These are phyloP conservation scores for Cladobotryum mycophilum DNA, from an alignment of 2,329 filamentous ascomycete genomes.

Conservation along the genomic window DNA sequence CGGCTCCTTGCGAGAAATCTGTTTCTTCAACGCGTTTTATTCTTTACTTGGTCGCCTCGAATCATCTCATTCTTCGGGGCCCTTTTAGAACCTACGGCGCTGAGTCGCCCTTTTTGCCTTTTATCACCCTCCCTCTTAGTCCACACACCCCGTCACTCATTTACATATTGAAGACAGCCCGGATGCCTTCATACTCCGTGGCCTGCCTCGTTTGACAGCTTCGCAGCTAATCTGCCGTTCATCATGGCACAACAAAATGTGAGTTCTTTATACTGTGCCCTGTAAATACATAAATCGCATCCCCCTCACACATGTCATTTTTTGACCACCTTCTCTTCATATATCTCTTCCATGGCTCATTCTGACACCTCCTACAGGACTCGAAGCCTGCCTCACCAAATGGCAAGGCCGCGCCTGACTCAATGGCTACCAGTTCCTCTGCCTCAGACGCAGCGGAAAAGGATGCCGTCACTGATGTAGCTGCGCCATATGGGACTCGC, in stretches of 20 bases:
- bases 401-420: slow-evolving; percentile 26
- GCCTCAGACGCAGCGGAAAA: slow-evolving; percentile 42
- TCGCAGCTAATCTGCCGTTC: slow-evolving; percentile 28
- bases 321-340: slow-evolving; percentile 10
- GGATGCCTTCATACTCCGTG: slow-evolving; percentile 23
- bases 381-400: slow-evolving; percentile 29
- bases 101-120: background rate
- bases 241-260: slow-evolving; percentile 37
- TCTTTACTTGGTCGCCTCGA: slow-evolving; percentile 7
- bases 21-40: background rate
- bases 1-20: background rate
- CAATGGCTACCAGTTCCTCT: slow-evolving; percentile 42
- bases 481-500: slow-evolving; percentile 81
- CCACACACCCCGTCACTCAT: slow-evolving; percentile 1
- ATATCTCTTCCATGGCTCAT: slow-evolving; percentile 14
- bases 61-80: slow-evolving; percentile 7
- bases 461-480: slow-evolving; percentile 44
- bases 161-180: slow-evolving; percentile 9
- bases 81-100: slow-evolving; percentile 14
- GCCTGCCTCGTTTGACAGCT: slow-evolving; percentile 26
- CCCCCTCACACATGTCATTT: slow-evolving; percentile 1
- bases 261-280: slow-evolving; percentile 15
- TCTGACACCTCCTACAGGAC: slow-evolving; percentile 24
- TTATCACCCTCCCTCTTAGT: slow-evolving; percentile 18
- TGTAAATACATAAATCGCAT: slow-evolving; percentile 4